phyloP scores from a whole-genome alignment of 1,284 basidiomycete species.

The Trametes versicolor region DNA sequence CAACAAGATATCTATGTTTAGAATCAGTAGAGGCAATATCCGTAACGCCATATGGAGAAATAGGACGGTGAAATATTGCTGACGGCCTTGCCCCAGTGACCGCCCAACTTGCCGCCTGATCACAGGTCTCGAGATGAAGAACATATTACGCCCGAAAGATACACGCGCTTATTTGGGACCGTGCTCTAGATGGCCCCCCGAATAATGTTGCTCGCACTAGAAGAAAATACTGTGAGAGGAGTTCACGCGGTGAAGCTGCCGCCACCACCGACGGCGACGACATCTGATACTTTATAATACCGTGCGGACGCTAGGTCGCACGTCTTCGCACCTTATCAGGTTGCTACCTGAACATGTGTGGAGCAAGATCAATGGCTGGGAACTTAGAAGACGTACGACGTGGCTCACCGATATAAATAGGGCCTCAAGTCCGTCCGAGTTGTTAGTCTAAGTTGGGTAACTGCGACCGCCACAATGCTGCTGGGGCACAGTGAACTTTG shows the following conservation, averaged over 20 bases:
- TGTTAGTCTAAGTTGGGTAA: background rate
- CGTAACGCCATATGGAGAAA: background rate
- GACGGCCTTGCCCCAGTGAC: background rate
- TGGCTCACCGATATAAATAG: background rate
- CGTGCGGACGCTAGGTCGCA: background rate
- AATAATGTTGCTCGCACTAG: no score
- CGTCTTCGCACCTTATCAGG: background rate
- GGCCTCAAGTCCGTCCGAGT: background rate
- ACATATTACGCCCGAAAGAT: background rate
- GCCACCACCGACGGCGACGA: background rate
- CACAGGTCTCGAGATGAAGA: background rate
- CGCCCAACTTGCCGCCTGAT: background rate
- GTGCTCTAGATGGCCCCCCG: no score
- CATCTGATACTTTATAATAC: background rate
- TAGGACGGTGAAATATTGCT: background rate
- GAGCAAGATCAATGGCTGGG: conserved; percentile 1
- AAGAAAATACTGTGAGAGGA: no score
- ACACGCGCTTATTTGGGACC: background rate
- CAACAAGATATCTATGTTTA: background rate
- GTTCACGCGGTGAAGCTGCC: no score
- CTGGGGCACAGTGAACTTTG: background rate
- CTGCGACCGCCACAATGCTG: conserved; percentile 10
- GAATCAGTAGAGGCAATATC: background rate
- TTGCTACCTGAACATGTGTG: background rate
- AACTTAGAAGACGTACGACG: background rate